Base-by-base conservation (phyloP, 176 grass and related monocot species). In the Tillandsia fasciculata region DNA sequence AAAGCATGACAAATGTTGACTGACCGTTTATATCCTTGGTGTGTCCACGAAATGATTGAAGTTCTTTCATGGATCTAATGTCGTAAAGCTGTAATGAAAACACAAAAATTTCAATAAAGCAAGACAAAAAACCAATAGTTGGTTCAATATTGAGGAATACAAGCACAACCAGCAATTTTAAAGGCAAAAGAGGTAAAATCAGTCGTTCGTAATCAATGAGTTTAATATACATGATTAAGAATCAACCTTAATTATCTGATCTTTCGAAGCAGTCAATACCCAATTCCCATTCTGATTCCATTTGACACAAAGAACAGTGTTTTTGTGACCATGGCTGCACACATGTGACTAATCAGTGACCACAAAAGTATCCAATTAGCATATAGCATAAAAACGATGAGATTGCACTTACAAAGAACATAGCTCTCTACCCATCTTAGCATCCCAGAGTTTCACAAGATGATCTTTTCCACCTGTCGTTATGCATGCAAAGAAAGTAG, bases 221-320 rank as follows among this genome's bases (percentile, higher is more conserved):
- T 42, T 42, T 42, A 42, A 42, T 54, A 74, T 65, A 51, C 24
- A 79, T 66, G 26, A 69, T 33, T 78, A 28, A 49, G 52, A 10
- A 73, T 67, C 50, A 68, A 97, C 94, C 89, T 99, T 99, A 83
- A 99, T 90, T 56, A 87, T 90, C 79, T 99, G 94, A 85, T 99
- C 94, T 70, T 99, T 99, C 48, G 94, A 99, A 64, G 94, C 74
- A 84, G 89, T 99, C 79, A 99, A 71, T 67, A 99, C 82, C 94
- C 94, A 99, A 76, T 99, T 99, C 65, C 94, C 94, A 82, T 99
- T 99, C 74, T 88, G 94, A 81, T 99, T 99, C 94, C 94, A 99
- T 76, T 93, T 99, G 48, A 99, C 94, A 83, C 89, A 90, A 56
- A 92, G 86, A 64, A 97, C 94, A 70, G 88, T 97, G 61, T 97